Percentiles rank a stretch among this genome's conserved stretches.
Conservation (phyloP, 2,329 filamentous ascomycete species). For the Kalaharituber pfeilii region DNA sequence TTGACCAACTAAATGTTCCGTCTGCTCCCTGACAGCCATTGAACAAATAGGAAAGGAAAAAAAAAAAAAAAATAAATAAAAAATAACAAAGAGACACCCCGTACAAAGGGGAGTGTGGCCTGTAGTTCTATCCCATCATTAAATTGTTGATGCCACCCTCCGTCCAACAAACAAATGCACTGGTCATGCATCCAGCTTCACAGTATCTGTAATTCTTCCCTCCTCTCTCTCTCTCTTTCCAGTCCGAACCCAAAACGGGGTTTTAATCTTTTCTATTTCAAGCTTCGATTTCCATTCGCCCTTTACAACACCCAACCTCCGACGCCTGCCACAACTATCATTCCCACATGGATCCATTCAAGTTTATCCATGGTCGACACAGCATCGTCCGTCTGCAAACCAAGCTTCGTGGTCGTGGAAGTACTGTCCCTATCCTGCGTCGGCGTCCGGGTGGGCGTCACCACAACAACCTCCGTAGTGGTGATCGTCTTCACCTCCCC, state of each 20-base stretch:
- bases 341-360: background rate
- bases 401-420: background rate
- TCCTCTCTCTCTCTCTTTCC: background rate
- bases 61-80: background rate
- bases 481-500: background rate
- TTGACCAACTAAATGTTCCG: too few species aligned
- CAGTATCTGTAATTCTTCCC: background rate
- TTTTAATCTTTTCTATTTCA: background rate
- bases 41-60: slow-evolving; percentile 4
- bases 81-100: background rate
- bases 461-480: background rate
- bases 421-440: background rate
- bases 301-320: background rate
- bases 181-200: too few species aligned
- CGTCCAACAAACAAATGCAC: slow-evolving; percentile 2
- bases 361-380: background rate
- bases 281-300: background rate
- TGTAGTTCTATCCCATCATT: background rate
- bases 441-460: background rate
- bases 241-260: too few species aligned
- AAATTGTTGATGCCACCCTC: background rate
- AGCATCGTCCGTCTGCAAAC: background rate
- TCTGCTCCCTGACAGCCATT: too few species aligned
- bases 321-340: background rate
- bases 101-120: background rate